Base-by-base conservation (phyloP, 306 rosid species). In the Cicer cuneatum region DNA sequence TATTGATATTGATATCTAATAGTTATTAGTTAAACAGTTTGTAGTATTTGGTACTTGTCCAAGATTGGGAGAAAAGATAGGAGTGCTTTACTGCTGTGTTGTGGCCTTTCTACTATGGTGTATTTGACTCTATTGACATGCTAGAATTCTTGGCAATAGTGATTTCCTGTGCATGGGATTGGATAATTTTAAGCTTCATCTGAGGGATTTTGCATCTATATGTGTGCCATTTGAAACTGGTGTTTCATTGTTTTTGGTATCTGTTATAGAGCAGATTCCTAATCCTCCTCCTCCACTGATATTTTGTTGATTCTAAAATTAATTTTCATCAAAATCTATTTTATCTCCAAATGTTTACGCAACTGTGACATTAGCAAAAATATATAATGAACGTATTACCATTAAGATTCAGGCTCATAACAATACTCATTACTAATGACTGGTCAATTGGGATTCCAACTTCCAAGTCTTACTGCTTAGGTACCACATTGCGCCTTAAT, bases 11-110 rank as follows among this genome's bases (percentile, higher is more conserved):
- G 46, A 66, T 76, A 73, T 72, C 38, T 57, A 42, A 29, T 75
- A n/a, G 53, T 57, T 78, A 71, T 5, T 7, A 4, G 54, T 53
- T 43, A 60, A 66, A 66, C 13, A 21, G 47, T 75, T 65, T 66
- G 72, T 14, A 63, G 57, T 71, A 38, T 37, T 72, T 83, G 79
- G 53, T 72, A 60, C 59, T 53, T 48, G 42, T 58, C 54, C 64
- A 15, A 66, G 66, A 77, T 67, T 45, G 38, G 12, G 40, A 80
- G 59, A 70, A 59, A 74, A 80, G 71, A 41, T 42, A 75, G 38
- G 49, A 40, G 16, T 29, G 35, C 35, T 29, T 13, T 39, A 12
- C 21, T 63, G 45, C 41, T 33, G 19, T 49, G 59, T 24, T 77
- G 46, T 57, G 75, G 71, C 67, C 43, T 65, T 66, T 71, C 54